Base-by-base conservation (phyloP, 768 basidiomycete genomes). In the Lactarius pseudohatsudake region DNA sequence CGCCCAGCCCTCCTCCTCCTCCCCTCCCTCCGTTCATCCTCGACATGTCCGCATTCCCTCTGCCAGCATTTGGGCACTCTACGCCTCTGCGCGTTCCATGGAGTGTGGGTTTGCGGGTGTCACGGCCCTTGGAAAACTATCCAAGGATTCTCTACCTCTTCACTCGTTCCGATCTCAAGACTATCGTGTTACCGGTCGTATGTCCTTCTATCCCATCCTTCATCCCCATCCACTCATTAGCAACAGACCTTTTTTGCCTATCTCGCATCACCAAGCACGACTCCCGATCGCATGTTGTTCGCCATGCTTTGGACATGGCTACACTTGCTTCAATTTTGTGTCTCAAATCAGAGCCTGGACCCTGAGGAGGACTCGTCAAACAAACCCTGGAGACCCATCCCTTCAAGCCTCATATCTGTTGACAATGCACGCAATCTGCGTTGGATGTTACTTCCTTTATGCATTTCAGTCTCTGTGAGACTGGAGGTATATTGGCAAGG, bases 311-410 rank as follows among this genome's bases (percentile, higher is more conserved):
- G 74, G 74, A 68, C 69, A 11, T 75, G 74, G 76, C 40, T 76
- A 0, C 76, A 77, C 54, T 66, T 74, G 18, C 72, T 77, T 15
- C 75, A 75, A 32, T 75, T 73, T 71, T 65, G 71, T 60, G 55
- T 74, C 22, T 71, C 74, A 16, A 75, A 75, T 59, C 74, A 74
- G 65, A 64, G 59, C 20, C 20, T 74, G 4, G 59, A 68, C 41
- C 69, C 68, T 2, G 72, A 74, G 10, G 75, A 75, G 59, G 75
- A 75, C 36, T 57, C 45, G 38, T 26, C 45, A 28, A 75, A 75
- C 63, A 75, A 75, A 55, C 53, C 68, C 10, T 66, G 72, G 61
- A 65, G 75, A 6, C 75, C 75, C 5, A 59, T 74, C 9, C 73
- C 75, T 18, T 69, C 75, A 1, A 61, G 69, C 20, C 66, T 72